Evolutionary conservation across 345 rosid genomes (phyloP).

Genomic region (Sapria himalayana): DNA sequence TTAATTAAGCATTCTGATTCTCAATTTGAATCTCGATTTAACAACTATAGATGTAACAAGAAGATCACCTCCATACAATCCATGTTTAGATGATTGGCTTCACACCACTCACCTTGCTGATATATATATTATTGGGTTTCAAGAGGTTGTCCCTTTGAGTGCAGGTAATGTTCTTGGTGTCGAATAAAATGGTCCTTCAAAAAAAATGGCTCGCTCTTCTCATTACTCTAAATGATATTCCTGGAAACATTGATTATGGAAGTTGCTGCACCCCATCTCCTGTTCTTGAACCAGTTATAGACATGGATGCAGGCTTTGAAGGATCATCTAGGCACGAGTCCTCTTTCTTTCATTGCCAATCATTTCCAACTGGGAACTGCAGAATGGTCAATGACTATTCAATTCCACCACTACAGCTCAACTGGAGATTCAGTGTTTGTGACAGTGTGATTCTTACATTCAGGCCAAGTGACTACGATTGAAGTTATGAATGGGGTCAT

Average conservation of each 20-base stretch:
- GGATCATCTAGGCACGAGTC: conserved; percentile 75
- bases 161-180: conserved; percentile 93
- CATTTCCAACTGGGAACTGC: conserved; percentile 80
- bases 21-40: no score
- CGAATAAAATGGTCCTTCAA: conserved; percentile 96
- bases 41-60: conserved; percentile 96
- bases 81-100: conserved; percentile 88
- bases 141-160: conserved; percentile 95
- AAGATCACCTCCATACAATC: conserved; percentile 65
- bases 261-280: conserved; percentile 72
- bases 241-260: conserved; percentile 63
- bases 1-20: no score
- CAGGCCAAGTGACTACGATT: conserved; percentile 59
- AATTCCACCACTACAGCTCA: conserved; percentile 39
- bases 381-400: conserved; percentile 65
- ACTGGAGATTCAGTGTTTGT: conserved; percentile 78
- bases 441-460: conserved; percentile 69
- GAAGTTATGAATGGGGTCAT: conserved; percentile 26
- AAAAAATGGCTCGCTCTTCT: conserved; percentile 80
- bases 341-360: conserved; percentile 64
- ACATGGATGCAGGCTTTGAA: conserved; percentile 84
- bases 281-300: conserved; percentile 71
- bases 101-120: conserved; percentile 93
- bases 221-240: conserved; percentile 65
- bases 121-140: conserved; percentile 96